Evolutionary conservation across 2,329 filamentous ascomycete genomes (phyloP).

Genomic region (Lizonia empirigonia): DNA sequence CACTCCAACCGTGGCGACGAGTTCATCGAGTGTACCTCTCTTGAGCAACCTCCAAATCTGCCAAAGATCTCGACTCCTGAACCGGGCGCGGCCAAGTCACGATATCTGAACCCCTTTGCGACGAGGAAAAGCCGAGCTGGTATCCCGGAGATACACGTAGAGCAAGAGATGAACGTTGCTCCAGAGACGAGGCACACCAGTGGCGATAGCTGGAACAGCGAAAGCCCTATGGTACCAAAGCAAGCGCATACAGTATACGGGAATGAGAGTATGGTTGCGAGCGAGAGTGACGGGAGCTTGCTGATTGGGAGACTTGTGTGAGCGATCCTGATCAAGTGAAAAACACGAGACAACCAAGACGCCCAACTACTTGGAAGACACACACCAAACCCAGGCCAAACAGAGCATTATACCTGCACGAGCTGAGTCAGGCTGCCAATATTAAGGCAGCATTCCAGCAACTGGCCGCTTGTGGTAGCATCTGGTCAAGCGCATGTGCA

Average conservation of each 20-base stretch:
- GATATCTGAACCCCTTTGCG: slow-evolving; percentile 23
- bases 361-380: no score
- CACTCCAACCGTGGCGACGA: slow-evolving; percentile 25
- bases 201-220: slow-evolving; percentile 27
- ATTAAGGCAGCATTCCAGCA: background rate
- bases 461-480: no score
- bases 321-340: background rate
- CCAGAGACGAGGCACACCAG: slow-evolving; percentile 28
- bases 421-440: no score
- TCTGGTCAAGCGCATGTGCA: no score
- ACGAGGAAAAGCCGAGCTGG: slow-evolving; percentile 5
- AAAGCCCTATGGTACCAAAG: slow-evolving; percentile 24
- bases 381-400: no score
- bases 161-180: slow-evolving; percentile 28
- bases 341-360: no score
- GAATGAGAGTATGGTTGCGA: slow-evolving; percentile 13
- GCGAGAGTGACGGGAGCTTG: slow-evolving; percentile 23
- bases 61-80: slow-evolving; percentile 17
- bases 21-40: slow-evolving; percentile 26
- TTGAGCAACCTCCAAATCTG: slow-evolving; percentile 13
- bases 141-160: slow-evolving; percentile 33
- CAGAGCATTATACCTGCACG: no score
- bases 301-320: slow-evolving; percentile 27
- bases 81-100: slow-evolving; percentile 13
- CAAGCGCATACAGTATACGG: slow-evolving; percentile 25